Evolutionary conservation across 345 rosid species (phyloP), one percentile per base, ranked within the genome.

Genomic region (Sonneratia caseolaris): DNA sequence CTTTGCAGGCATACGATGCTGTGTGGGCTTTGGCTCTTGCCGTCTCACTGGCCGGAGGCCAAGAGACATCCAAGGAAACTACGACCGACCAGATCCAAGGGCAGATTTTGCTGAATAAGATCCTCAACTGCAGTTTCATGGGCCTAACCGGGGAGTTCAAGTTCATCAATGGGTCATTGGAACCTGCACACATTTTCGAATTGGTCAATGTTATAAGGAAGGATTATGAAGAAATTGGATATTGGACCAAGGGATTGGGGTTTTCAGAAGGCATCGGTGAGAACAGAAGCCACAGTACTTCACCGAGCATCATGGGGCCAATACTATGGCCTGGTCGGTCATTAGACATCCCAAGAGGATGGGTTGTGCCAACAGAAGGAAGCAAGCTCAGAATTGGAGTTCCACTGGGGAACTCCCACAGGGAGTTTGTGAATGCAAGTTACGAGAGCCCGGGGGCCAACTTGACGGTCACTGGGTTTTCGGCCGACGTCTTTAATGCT

Each of bases 311-410:
- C 66, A 32, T 77, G 47, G 75, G 77, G 37, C 72, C 49, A 51
- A 74, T 81, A 24, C 48, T 72, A 35, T 80, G 81, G 79, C 79
- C 76, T 2, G 79, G 81, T 21, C 70, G 57, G 5, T 64, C 73
- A 3, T 71, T 71, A 75, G 65, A 59, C 5, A 53, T 51, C 1
- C 83, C 83, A 0, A 74, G 47, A 37, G 80, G 80, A 22, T 77
- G 78, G 83, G 62, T 62, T 38, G 1, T 43, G 15, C 64, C 72
- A 32, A 66, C 68, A 4, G 42, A 2, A 12, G 66, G 67, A 42
- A 51, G 66, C 12, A 64, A 37, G 21, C 70, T 80, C 14, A 67
- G 18, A 37, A 78, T 81, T 7, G 77, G 79, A 19, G 79, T 81
- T 3, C 79, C 81, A 8, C 18, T 1, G 0, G 42, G 45, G 5